phyloP scores from a whole-genome alignment of 345 rosid species.

The Syzygium jambos region DNA sequence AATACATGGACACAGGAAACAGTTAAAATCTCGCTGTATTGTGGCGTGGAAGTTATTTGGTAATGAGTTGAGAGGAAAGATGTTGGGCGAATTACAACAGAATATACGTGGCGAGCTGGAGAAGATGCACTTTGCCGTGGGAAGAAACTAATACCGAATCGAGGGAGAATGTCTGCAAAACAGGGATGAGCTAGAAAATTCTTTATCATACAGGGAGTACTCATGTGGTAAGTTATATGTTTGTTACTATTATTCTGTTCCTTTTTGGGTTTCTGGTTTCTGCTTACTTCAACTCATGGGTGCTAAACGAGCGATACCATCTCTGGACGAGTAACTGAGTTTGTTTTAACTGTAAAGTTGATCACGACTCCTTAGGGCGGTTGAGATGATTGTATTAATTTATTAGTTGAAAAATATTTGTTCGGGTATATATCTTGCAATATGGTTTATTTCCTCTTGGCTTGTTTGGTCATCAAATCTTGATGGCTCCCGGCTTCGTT shows the following conservation, averaged over 20 bases:
- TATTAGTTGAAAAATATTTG: neutral
- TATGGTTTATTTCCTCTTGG: neutral
- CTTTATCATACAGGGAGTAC: neutral
- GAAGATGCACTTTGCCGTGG: neutral
- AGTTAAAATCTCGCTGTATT: neutral
- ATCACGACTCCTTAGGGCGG: neutral
- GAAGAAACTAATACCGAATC: neutral
- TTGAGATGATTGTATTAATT: neutral
- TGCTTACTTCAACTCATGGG: neutral
- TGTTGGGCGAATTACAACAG: neutral
- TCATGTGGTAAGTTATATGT: neutral
- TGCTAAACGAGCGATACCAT: neutral
- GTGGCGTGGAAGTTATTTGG: neutral
- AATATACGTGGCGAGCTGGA: neutral
- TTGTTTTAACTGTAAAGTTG: neutral
- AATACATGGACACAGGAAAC: neutral
- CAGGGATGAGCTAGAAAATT: neutral
- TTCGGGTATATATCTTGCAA: neutral
- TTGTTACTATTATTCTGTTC: neutral
- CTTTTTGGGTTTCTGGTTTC: neutral
- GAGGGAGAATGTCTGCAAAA: neutral
- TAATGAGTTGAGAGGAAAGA: neutral
- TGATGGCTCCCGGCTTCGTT: neutral
- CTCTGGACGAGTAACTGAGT: neutral
- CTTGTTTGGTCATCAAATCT: neutral